Conservation (phyloP, 305 asterid genomes). For the Petunia hybrid region DNA sequence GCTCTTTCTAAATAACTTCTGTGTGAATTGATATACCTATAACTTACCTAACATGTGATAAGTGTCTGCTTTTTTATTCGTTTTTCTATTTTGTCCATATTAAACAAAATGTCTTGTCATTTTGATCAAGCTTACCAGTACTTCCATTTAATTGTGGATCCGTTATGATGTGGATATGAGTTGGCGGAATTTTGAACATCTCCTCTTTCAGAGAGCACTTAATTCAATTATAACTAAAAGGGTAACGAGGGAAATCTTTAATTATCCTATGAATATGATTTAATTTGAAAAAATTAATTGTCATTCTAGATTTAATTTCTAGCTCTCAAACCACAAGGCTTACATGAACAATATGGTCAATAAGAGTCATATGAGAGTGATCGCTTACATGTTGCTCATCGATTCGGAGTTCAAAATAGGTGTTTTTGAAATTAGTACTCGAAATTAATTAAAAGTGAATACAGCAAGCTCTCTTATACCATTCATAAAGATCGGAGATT, state of each 20-base stretch:
- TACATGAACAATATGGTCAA: too few relatives aligned
- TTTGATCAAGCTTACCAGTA: neutral
- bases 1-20: neutral
- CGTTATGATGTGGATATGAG: neutral
- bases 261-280: too few relatives aligned
- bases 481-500: neutral
- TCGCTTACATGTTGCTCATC: neutral
- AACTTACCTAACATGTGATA: neutral
- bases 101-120: slow-evolving; percentile 9
- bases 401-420: too few relatives aligned
- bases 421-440: neutral
- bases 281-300: too few relatives aligned
- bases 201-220: neutral
- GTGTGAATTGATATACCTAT: neutral
- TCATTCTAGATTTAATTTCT: neutral
- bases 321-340: neutral
- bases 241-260: neutral
- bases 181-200: neutral
- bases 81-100: neutral
- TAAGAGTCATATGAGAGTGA: neutral
- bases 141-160: neutral
- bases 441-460: neutral
- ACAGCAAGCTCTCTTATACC: neutral
- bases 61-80: neutral
- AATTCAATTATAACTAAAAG: neutral